Base-by-base conservation (phyloP, 257 asterid genomes). In the Fraxinus anomala region DNA sequence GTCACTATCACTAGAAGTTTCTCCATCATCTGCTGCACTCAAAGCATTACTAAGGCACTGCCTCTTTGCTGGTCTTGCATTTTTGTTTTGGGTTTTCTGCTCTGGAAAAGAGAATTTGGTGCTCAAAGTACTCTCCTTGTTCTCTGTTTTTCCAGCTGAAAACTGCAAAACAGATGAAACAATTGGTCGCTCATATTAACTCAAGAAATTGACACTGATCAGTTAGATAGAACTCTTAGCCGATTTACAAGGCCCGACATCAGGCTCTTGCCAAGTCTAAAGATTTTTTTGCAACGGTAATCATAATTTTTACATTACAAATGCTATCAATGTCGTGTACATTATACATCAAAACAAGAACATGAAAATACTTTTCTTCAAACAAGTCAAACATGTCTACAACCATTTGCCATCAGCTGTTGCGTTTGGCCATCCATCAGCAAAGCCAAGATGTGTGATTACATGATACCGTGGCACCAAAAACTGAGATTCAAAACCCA, bases 1-100 rank as follows among this genome's bases (percentile, higher is more conserved):
- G 80, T 93, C 97, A 81, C 99, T 93, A 79, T 91, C 98, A 77
- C 97, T 93, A 74, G 99, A 96, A 80, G 81, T 83, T 34, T 89
- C 97, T 77, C 83, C 90, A 73, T 85, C 44, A 39, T 39, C 91
- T 76, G 80, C 86, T 49, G 78, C 86, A 78, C 73, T 85, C 68
- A 34, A 82, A 76, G 78, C 92, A 81, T 84, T 89, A 80, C 91
- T 89, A 80, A 89, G 84, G 68, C 96, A 93, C 86, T 86, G 98
- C 89, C 90, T 93, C 91, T 96, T 96, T 71, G 91, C 76, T 83
- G 96, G 92, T 83, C 97, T 88, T 26, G 73, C 75, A 86, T 85
- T 89, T 61, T 77, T 86, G 70, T 74, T 85, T 77, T 81, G 81
- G 77, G 78, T 75, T 79, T 84, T 92, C 80, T 90, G 92, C 80